Conservation (phyloP, 2,329 filamentous ascomycete species). For the Elsinoe fawcettii region DNA sequence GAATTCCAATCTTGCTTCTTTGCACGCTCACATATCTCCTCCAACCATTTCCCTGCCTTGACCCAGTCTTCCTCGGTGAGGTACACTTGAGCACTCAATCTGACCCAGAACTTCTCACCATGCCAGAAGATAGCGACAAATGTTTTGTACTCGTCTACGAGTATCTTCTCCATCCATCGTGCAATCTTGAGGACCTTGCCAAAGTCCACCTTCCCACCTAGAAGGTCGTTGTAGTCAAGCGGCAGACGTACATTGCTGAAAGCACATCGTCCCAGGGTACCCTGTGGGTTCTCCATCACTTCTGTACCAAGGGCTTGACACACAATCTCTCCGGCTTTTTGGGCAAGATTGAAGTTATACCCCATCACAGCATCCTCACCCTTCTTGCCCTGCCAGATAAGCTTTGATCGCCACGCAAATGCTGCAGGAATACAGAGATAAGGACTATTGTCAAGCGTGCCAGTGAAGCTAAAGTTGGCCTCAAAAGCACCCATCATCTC, state of each 20-base stretch:
- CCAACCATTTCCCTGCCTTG: conserved; percentile 55
- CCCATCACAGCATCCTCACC: conserved; percentile 62
- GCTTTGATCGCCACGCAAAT: conserved; percentile 58
- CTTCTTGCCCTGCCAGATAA: conserved; percentile 31
- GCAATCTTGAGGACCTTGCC: conserved; percentile 32
- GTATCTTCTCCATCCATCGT: conserved; percentile 34
- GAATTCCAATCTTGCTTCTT: conserved; percentile 36
- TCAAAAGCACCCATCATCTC: conserved; percentile 50
- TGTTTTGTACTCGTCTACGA: conserved; percentile 57
- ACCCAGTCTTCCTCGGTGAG: conserved; percentile 73
- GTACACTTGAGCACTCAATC: conserved; percentile 77
- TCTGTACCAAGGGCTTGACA: conserved; percentile 61
- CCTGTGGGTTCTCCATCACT: conserved; percentile 58
- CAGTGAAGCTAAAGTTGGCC: conserved; percentile 16
- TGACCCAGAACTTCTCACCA: conserved; percentile 56
- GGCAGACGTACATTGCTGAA: conserved; percentile 71
- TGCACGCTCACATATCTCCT: conserved; percentile 48
- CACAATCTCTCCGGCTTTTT: conserved; percentile 52
- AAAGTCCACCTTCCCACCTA: conserved; percentile 22
- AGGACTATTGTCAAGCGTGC: conserved; percentile 54
- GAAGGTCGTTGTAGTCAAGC: conserved; percentile 38
- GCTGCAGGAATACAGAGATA: conserved; percentile 66
- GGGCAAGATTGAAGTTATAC: conserved; percentile 58
- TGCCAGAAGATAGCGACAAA: conserved; percentile 61
- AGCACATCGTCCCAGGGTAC: conserved; percentile 57